A percentile compares a stretch with the other conserved stretches of the same genome.
phyloP scores from a whole-genome alignment of 192 early-diverging fungal genomes.

The Rhizophagus clarus region DNA sequence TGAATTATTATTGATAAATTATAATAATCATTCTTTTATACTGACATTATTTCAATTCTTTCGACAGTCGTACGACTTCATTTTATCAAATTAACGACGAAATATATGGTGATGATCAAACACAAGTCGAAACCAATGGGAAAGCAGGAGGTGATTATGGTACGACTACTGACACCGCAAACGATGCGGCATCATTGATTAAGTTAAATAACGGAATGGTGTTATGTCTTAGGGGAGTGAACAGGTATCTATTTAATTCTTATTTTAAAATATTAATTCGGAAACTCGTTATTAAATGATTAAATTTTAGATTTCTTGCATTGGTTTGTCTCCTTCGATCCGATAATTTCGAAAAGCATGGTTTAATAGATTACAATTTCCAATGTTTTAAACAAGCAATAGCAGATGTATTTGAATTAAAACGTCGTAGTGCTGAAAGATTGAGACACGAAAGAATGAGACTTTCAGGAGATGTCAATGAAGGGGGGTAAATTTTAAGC shows the following conservation, averaged over 20 bases:
- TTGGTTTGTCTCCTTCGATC: conserved; percentile 78
- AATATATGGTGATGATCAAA: neutral
- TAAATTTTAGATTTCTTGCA: conserved; percentile 58
- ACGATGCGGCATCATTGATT: conserved; percentile 69
- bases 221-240: conserved; percentile 75
- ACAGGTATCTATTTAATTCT: conserved; percentile 55
- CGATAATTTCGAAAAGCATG: conserved; percentile 83
- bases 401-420: conserved; percentile 74
- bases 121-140: conserved; percentile 29
- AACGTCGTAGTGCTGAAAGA: conserved; percentile 38
- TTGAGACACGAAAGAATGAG: conserved; percentile 32
- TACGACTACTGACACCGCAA: conserved; percentile 37
- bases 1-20: conserved; percentile 16
- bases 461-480: neutral
- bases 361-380: conserved; percentile 89
- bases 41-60: neutral
- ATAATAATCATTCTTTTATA: neutral
- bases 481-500: no score
- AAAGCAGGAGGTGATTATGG: conserved; percentile 34
- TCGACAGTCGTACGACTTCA: conserved; percentile 8
- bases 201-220: conserved; percentile 79
- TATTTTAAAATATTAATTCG: neutral
- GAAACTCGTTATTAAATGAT: neutral
- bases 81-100: conserved; percentile 3
- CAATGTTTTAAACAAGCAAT: conserved; percentile 79